Conservation (phyloP, 2,329 filamentous ascomycete species). For the Exophiala sideris region DNA sequence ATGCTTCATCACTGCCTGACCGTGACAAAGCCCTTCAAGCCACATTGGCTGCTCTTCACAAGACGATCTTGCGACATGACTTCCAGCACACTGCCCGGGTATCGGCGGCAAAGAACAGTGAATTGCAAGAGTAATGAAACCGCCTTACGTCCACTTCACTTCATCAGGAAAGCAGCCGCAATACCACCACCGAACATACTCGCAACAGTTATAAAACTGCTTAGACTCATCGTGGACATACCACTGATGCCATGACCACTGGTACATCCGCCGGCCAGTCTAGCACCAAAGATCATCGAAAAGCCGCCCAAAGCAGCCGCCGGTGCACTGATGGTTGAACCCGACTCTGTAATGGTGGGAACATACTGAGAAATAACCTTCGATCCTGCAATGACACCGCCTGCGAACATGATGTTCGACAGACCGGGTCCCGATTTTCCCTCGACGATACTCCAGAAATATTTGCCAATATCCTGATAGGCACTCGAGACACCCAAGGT, state of each 20-base stretch:
- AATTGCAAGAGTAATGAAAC: not conserved
- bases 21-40: too few relatives aligned
- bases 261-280: slow-evolving; percentile 64
- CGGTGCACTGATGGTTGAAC: slow-evolving; percentile 25
- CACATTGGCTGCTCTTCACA: too few relatives aligned
- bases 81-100: not conserved
- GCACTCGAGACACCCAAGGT: slow-evolving; percentile 60
- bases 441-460: slow-evolving; percentile 46
- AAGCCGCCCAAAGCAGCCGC: slow-evolving; percentile 54
- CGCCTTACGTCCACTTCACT: not conserved
- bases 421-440: slow-evolving; percentile 32
- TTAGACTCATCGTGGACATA: slow-evolving; percentile 58
- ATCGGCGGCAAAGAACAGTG: not conserved
- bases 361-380: slow-evolving; percentile 22
- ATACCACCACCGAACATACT: slow-evolving; percentile 57
- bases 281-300: slow-evolving; percentile 57
- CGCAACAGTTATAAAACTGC: slow-evolving; percentile 61
- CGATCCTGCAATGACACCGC: slow-evolving; percentile 46
- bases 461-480: slow-evolving; percentile 60
- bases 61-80: too few relatives aligned
- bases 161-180: slow-evolving; percentile 15
- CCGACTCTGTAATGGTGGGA: slow-evolving; percentile 10
- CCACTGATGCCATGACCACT: slow-evolving; percentile 68
- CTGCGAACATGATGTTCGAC: slow-evolving; percentile 52
- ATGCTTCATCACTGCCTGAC: too few relatives aligned